Conservation (phyloP, 2,329 filamentous ascomycete species). For the Penicillium corylophilum region DNA sequence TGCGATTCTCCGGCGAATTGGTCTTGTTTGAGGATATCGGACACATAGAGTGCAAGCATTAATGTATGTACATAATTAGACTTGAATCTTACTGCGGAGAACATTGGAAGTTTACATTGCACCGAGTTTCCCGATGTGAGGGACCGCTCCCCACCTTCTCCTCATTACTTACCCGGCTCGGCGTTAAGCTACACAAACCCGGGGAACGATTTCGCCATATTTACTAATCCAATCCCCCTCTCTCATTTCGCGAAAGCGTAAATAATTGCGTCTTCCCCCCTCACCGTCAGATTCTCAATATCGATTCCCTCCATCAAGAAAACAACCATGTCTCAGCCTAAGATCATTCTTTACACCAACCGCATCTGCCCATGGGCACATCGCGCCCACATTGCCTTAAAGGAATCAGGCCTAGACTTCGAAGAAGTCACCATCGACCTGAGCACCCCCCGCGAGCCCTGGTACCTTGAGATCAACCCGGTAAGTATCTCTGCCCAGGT, state of each 20-base stretch:
- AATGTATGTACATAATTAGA: conserved; percentile 34
- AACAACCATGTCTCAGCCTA: conserved; percentile 36
- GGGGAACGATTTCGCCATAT: conserved; percentile 16
- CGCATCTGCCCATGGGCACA: conserved; percentile 71
- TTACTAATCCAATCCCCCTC: conserved; percentile 28
- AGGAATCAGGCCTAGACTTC: conserved; percentile 64
- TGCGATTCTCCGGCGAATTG: conserved; percentile 3
- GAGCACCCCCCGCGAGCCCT: conserved; percentile 63
- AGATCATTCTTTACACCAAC: conserved; percentile 70
- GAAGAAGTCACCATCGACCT: conserved; percentile 75
- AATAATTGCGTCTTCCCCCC: conserved; percentile 14
- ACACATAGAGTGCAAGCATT: conserved; percentile 27
- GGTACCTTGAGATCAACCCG: conserved; percentile 76
- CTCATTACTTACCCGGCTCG: conserved; percentile 16
- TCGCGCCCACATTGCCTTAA: conserved; percentile 69
- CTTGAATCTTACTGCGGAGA: conserved; percentile 14
- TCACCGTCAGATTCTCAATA: not conserved
- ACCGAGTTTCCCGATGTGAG: not conserved
- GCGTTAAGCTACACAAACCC: conserved; percentile 8
- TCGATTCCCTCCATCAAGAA: conserved; percentile 4
- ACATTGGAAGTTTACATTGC: conserved; percentile 18
- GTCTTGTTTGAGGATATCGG: conserved; percentile 16
- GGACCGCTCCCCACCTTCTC: conserved; percentile 9
- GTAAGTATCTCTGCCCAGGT: conserved; percentile 31
- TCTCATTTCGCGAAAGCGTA: conserved; percentile 15